phyloP scores from a whole-genome alignment of 2,329 filamentous ascomycete species.

The Ampelomyces quisqualis region DNA sequence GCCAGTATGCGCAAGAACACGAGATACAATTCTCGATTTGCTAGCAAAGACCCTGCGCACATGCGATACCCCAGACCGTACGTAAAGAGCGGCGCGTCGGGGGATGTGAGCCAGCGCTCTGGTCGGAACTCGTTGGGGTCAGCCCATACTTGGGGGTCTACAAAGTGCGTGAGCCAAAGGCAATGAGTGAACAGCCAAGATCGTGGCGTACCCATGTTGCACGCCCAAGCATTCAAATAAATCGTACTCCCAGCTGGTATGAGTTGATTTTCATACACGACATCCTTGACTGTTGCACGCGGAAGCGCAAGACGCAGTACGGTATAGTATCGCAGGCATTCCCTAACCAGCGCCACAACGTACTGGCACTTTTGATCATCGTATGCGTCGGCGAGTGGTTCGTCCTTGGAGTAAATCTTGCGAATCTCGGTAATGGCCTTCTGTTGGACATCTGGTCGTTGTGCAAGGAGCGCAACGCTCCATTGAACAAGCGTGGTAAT shows the following conservation, averaged over 20 bases:
- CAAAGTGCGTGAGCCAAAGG: constrained; percentile 5
- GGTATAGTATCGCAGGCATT: constrained; percentile 63
- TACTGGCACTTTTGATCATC: constrained; percentile 67
- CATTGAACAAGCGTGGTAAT: constrained; percentile 66
- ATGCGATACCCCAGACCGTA: constrained; percentile 68
- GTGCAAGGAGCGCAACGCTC: constrained; percentile 62
- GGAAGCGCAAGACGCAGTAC: constrained; percentile 65
- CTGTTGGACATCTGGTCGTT: constrained; percentile 62
- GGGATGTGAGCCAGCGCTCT: constrained; percentile 64
- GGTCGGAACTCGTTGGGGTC: constrained; percentile 62
- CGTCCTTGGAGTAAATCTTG: constrained; percentile 53
- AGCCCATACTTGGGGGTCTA: constrained; percentile 57
- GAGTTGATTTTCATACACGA: constrained; percentile 57
- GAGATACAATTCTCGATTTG: constrained; percentile 66
- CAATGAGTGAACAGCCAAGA: too few species aligned
- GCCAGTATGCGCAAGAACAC: constrained; percentile 63
- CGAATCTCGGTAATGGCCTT: constrained; percentile 60
- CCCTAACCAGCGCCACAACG: constrained; percentile 62
- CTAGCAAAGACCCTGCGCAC: constrained; percentile 64
- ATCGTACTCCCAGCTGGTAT: constrained; percentile 65
- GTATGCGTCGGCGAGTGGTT: constrained; percentile 60
- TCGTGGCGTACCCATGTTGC: constrained; percentile 62
- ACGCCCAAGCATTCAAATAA: constrained; percentile 68
- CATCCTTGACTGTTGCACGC: constrained; percentile 60
- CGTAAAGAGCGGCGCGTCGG: constrained; percentile 64